Conservation (phyloP, 2,329 filamentous ascomycete genomes). For the Colletotrichum kahawae region DNA sequence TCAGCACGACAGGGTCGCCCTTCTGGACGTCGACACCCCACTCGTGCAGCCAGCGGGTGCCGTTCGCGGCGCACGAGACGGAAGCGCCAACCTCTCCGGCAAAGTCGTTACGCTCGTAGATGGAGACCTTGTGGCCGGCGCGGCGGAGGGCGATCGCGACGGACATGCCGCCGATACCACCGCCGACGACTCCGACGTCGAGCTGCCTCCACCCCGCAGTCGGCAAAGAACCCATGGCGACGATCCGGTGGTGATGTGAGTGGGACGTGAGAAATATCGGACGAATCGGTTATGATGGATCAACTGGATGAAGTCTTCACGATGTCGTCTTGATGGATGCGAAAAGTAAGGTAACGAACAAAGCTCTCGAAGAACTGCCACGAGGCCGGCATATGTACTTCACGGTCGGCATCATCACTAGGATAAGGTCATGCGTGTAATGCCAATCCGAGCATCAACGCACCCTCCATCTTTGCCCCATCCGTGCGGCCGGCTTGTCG, state of each 20-base stretch:
- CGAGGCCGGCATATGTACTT: conserved; percentile 8
- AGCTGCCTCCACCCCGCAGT: conserved; percentile 47
- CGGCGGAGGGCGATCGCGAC: conserved; percentile 51
- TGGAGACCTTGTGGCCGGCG: conserved; percentile 55
- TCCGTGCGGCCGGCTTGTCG: conserved; percentile 5
- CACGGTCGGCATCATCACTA: background rate
- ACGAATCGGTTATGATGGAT: background rate
- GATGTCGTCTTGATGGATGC: background rate
- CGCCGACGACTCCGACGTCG: conserved; percentile 48
- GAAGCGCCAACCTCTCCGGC: conserved; percentile 72
- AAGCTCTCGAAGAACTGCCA: background rate
- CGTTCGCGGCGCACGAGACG: conserved; percentile 72
- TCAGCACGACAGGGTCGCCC: conserved; percentile 69
- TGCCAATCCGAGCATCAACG: background rate
- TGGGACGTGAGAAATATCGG: background rate
- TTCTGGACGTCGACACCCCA: conserved; percentile 69
- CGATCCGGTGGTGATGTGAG: background rate
- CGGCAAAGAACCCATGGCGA: conserved; percentile 12
- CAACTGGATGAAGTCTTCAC: background rate
- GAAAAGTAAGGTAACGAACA: background rate
- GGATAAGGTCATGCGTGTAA: background rate
- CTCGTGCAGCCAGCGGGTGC: conserved; percentile 71
- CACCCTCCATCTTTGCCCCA: conserved; percentile 7
- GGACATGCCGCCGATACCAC: conserved; percentile 53
- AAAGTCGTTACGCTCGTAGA: conserved; percentile 71